phyloP scores from a whole-genome alignment of 768 basidiomycete genomes.

The Tricholoma sp. region DNA sequence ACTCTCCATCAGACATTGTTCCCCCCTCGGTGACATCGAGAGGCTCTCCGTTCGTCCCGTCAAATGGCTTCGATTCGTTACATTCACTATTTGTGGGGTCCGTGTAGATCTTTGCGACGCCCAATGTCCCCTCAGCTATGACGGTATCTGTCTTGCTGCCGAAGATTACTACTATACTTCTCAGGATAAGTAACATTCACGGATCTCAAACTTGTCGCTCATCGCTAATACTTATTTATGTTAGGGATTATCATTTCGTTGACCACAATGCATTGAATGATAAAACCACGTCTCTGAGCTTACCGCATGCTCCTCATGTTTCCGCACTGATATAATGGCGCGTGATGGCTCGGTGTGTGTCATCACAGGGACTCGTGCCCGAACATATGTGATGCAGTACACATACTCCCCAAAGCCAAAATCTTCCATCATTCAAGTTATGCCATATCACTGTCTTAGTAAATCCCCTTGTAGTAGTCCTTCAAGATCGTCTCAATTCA shows the following conservation, averaged over 20 bases:
- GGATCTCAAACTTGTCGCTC: background rate
- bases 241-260: background rate
- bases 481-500: background rate
- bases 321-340: background rate
- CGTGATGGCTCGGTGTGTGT: background rate
- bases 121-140: slow-evolving; percentile 13
- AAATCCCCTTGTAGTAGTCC: background rate
- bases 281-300: background rate
- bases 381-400: background rate
- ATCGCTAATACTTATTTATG: background rate
- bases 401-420: background rate
- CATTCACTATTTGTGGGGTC: background rate
- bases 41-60: background rate
- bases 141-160: slow-evolving; percentile 1
- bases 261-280: background rate
- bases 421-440: background rate
- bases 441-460: background rate
- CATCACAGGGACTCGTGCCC: background rate
- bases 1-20: too few relatives aligned
- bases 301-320: background rate
- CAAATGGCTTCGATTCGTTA: background rate
- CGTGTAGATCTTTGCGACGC: background rate
- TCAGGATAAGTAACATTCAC: slow-evolving; percentile 1
- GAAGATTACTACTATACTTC: background rate
- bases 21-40: background rate